Evolutionary conservation across 345 rosid species (phyloP).

Genomic region (Eucalyptus victrix): DNA sequence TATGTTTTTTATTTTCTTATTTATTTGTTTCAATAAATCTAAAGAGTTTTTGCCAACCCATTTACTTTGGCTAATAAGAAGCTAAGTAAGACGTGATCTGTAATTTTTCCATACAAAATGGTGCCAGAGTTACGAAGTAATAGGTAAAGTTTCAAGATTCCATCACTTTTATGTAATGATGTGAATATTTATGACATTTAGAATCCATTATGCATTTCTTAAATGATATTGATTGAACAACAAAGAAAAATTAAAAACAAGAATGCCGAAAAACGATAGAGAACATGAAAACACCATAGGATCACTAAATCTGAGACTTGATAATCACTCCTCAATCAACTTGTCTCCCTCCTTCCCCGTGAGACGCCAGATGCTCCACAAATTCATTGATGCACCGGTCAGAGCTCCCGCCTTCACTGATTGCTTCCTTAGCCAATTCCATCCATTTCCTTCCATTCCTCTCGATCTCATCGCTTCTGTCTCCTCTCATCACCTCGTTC

Average conservation of each 20-base stretch:
- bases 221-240: background rate
- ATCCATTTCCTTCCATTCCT: conserved; percentile 42
- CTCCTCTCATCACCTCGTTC: conserved; percentile 50
- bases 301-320: background rate
- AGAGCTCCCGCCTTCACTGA: conserved; percentile 55
- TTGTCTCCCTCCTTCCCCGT: background rate
- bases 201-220: background rate
- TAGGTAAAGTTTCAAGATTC: background rate
- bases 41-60: background rate
- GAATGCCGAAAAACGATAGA: background rate
- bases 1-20: background rate
- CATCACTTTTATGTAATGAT: too few relatives aligned
- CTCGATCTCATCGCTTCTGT: conserved; percentile 26
- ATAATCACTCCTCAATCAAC: background rate
- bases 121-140: background rate
- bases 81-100: background rate
- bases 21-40: background rate
- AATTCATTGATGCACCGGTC: conserved; percentile 29
- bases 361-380: conserved; percentile 10
- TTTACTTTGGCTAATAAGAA: background rate
- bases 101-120: background rate
- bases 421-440: conserved; percentile 28
- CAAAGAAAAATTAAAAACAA: background rate
- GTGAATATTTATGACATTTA: too few relatives aligned
- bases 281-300: background rate